phyloP scores from a whole-genome alignment of 108 stramenopile species.

The Pseudonitzschia multiseries region DNA sequence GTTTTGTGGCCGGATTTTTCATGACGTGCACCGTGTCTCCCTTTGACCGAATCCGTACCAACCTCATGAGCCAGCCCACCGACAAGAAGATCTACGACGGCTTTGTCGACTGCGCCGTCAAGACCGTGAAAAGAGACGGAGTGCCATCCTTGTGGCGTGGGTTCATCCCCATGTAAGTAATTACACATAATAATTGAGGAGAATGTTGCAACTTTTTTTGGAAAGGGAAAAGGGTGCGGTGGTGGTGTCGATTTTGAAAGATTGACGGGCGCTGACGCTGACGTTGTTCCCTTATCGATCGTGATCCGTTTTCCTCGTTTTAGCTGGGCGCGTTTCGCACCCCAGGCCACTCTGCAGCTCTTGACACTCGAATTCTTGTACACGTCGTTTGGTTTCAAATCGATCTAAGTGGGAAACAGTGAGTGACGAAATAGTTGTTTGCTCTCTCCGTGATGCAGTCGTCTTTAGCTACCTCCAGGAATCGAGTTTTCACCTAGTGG shows the following conservation, averaged over 20 bases:
- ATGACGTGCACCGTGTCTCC: conserved; percentile 88
- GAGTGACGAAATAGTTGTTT: neutral
- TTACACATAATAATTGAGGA: too few species aligned
- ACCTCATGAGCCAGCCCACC: conserved; percentile 88
- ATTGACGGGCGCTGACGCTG: too few species aligned
- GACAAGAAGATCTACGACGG: conserved; percentile 81
- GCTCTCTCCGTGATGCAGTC: too few species aligned
- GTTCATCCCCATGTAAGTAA: conserved; percentile 76
- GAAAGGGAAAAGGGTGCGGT: too few species aligned
- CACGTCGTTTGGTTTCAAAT: conserved; percentile 62
- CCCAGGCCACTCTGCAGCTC: conserved; percentile 84
- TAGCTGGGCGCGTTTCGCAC: conserved; percentile 86
- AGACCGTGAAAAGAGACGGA: conserved; percentile 76
- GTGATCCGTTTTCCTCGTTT: neutral
- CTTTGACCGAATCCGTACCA: conserved; percentile 60
- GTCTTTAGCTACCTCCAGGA: too few species aligned
- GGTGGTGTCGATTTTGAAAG: too few species aligned
- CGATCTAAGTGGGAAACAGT: conserved; percentile 51
- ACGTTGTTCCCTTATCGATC: neutral
- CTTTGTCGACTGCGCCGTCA: conserved; percentile 71
- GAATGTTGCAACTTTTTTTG: too few species aligned
- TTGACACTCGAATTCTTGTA: conserved; percentile 86
- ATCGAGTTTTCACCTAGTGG: too few species aligned
- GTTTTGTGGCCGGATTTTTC: conserved; percentile 88
- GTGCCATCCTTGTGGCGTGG: conserved; percentile 77